Evolutionary conservation across 768 basidiomycete genomes (phyloP).

Genomic region (Leucosporidium yakuticum): DNA sequence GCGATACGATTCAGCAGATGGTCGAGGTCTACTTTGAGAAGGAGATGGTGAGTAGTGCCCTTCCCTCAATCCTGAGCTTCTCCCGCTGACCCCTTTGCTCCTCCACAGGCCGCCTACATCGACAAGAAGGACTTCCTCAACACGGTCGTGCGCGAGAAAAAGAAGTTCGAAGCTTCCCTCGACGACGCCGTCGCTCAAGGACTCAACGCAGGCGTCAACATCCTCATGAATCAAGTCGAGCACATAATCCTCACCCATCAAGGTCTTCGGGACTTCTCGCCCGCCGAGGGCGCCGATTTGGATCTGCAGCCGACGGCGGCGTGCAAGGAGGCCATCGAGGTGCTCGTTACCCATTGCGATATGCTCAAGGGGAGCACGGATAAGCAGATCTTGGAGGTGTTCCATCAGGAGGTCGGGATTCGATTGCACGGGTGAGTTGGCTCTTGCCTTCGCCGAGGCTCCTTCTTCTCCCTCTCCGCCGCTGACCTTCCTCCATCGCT

Average conservation of each 20-base stretch:
- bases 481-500: background rate
- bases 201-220: conserved; percentile 80
- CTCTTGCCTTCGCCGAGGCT: conserved; percentile 18
- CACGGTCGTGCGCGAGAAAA: conserved; percentile 89
- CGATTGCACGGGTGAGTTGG: conserved; percentile 65
- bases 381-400: conserved; percentile 93
- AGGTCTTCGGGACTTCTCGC: conserved; percentile 81
- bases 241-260: conserved; percentile 82
- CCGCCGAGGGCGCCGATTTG: conserved; percentile 63
- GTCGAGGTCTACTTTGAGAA: conserved; percentile 98
- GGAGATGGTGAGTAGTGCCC: conserved; percentile 61
- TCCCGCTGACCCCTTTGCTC: background rate
- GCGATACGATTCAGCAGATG: conserved; percentile 96
- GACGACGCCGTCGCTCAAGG: conserved; percentile 93
- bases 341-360: conserved; percentile 83
- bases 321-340: conserved; percentile 81
- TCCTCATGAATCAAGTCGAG: conserved; percentile 62
- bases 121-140: conserved; percentile 70
- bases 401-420: conserved; percentile 94
- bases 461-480: background rate
- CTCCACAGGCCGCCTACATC: conserved; percentile 52
- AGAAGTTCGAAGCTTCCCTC: conserved; percentile 81
- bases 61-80: background rate
- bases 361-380: conserved; percentile 87
- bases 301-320: conserved; percentile 82